Conservation (phyloP, 441 rosid species). For the Populus hybrid region DNA sequence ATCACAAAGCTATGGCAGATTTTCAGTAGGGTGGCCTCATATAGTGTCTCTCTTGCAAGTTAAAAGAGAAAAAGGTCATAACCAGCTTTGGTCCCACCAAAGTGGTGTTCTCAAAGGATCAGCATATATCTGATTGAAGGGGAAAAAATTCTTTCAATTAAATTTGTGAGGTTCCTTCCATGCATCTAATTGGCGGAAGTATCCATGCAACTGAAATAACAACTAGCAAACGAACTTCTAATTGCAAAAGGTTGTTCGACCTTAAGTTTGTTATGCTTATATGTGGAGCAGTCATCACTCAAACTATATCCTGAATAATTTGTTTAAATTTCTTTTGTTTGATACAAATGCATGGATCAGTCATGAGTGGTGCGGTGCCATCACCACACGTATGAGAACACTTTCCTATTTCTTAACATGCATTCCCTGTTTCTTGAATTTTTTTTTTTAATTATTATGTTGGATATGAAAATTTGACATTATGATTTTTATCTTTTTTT, state of each 20-base stretch:
- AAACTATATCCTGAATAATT: background rate
- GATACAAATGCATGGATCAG: background rate
- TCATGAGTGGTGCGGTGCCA: background rate
- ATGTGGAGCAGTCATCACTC: background rate
- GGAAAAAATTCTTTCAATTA: background rate
- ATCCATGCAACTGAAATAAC: background rate
- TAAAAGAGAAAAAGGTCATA: background rate
- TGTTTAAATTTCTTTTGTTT: background rate
- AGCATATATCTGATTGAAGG: background rate
- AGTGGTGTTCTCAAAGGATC: background rate
- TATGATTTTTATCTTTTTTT: background rate
- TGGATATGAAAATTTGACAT: background rate
- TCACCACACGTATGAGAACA: background rate
- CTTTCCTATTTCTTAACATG: background rate
- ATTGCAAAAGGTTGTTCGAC: background rate
- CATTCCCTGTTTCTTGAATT: background rate
- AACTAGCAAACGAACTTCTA: background rate
- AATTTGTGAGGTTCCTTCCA: background rate
- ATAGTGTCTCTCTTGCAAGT: background rate
- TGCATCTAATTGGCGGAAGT: background rate
- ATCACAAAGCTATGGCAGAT: background rate
- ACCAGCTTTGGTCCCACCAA: background rate
- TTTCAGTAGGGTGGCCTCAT: background rate
- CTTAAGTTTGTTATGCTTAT: background rate
- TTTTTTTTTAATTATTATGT: background rate